Evolutionary conservation across 2,329 filamentous ascomycete genomes (phyloP), one percentile per base, ranked within the genome.

Genomic region (Monosporascus ibericus): DNA sequence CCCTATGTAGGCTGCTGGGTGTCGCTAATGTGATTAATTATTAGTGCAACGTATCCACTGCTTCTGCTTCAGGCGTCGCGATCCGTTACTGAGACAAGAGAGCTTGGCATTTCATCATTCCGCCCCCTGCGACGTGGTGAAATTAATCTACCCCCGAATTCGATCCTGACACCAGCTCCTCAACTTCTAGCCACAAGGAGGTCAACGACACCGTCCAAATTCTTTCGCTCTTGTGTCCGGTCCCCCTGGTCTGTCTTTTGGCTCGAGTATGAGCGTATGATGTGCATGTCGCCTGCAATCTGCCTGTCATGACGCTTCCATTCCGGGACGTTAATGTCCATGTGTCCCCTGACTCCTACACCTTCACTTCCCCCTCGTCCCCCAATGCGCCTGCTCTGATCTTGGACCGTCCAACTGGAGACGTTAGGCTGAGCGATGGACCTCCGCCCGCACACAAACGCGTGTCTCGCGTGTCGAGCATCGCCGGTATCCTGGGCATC

Each of bases 301-400:
- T 44, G 61, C 60, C 55, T 63, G 60, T 50, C 62, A 68, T 68
- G 66, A 63, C 61, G 27, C 72, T 82, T 61, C 94, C 92, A 22
- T 99, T 92, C 73, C 84, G 92, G 68, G 94, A 99, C 77, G 95
- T 97, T 77, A 99, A 97, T 71, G 85, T 99, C 70, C 91, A 95
- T 72, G 88, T 91, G 60, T 91, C 92, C 49, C 80, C 89, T 63
- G 90, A 92, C 64, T 87, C 94, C 68, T 99, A 99, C 78, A 90
- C 91, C 63, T 99, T 99, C 72, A 92, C 90, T 39, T 99, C 94
- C 27, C 94, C 94, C 27, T 97, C 94, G 1, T 92, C 91, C 3
- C 91, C 92, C 56, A 85, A 92, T 72, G 87, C 92, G 27, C 90
- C 90, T 15, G 90, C 90, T 9, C 79, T 99, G 49, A 84, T 96